Evolutionary conservation across 352 stramenopile genomes (phyloP).

Genomic region (Thraustotheca clavata): DNA sequence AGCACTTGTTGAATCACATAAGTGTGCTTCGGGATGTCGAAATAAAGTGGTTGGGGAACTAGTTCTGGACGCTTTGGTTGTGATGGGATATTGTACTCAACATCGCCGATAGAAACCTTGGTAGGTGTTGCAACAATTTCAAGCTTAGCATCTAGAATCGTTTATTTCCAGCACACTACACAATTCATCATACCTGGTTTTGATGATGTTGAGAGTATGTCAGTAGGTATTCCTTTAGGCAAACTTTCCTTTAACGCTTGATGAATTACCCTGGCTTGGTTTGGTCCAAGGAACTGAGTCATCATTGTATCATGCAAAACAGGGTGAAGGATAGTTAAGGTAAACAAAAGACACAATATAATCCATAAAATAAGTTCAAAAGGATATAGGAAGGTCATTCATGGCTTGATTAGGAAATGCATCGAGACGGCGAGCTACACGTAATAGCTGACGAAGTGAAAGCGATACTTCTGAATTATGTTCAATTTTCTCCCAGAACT

Average conservation of each 20-base stretch:
- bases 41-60: constrained; percentile 83
- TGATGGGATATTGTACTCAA: constrained; percentile 45
- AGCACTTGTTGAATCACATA: constrained; percentile 81
- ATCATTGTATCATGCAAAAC: constrained; percentile 71
- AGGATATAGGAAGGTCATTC: constrained; percentile 44
- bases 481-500: constrained; percentile 47
- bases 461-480: constrained; percentile 44
- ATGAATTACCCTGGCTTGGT: constrained; percentile 18
- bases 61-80: constrained; percentile 50
- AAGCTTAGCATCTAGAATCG: background rate
- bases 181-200: constrained; percentile 3
- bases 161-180: constrained; percentile 33
- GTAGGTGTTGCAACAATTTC: constrained; percentile 15
- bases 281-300: constrained; percentile 52
- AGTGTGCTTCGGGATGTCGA: constrained; percentile 86
- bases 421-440: constrained; percentile 51
- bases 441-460: constrained; percentile 57
- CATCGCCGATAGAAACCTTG: constrained; percentile 48
- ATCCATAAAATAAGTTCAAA: too few relatives aligned
- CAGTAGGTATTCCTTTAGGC: background rate
- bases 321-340: too few relatives aligned
- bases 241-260: constrained; percentile 36
- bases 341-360: too few relatives aligned
- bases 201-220: too few relatives aligned
- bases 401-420: constrained; percentile 58